These are phyloP conservation scores for Eucalyptus pauciflora DNA, from an alignment of 345 rosid species.

Conservation along the genomic window DNA sequence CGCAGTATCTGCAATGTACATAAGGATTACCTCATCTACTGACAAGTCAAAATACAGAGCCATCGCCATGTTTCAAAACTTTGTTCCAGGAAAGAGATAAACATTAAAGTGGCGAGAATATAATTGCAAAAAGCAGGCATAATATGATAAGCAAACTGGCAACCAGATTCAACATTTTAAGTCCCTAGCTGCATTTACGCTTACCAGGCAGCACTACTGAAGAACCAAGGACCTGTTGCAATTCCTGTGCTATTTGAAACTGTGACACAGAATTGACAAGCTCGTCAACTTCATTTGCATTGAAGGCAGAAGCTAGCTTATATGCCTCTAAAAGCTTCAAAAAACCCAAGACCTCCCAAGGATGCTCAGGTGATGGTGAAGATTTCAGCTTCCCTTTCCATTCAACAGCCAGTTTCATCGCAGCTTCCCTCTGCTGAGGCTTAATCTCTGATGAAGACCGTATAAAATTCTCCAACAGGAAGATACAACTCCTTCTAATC, in stretches of 20 bases:
- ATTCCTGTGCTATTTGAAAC: constrained; percentile 1
- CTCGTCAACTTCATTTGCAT: constrained; percentile 2
- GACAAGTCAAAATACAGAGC: not conserved
- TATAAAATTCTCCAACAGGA: constrained; percentile 29
- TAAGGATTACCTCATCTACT: not conserved
- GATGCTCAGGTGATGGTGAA: not conserved
- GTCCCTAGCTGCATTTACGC: not conserved
- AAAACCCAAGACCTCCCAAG: constrained; percentile 22
- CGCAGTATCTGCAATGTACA: not conserved
- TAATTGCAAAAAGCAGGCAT: not conserved
- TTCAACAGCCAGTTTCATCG: constrained; percentile 12
- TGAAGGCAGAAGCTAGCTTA: constrained; percentile 15
- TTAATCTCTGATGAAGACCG: constrained; percentile 4
- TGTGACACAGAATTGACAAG: constrained; percentile 10
- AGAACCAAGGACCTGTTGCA: constrained; percentile 12
- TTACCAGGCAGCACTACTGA: constrained; percentile 4
- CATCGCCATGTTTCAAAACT: not conserved
- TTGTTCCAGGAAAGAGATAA: not conserved
- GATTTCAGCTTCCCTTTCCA: constrained; percentile 19
- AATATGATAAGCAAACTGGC: not conserved
- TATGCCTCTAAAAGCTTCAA: constrained; percentile 24
- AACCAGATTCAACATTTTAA: not conserved
- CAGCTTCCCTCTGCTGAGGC: constrained; percentile 15
- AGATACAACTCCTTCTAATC: constrained; percentile 19
- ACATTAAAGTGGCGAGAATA: not conserved